Evolutionary conservation across 1,284 basidiomycete species (phyloP).

Genomic region (Microbotryum intermedium): DNA sequence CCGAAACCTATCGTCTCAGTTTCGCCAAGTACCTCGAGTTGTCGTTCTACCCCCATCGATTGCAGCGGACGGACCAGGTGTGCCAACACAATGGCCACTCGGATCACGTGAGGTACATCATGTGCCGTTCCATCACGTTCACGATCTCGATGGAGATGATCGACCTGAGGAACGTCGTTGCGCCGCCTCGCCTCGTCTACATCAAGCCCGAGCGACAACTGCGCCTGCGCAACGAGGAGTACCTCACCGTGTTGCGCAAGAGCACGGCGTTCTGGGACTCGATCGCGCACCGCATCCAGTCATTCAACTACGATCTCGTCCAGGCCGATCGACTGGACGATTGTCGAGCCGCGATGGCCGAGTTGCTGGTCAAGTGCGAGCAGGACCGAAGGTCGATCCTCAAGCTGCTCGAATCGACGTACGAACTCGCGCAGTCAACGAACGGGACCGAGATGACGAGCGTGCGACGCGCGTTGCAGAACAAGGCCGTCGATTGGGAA

Average conservation of each 20-base stretch:
- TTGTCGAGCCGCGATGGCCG: conserved; percentile 19
- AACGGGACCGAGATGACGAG: conserved; percentile 44
- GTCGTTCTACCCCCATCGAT: conserved; percentile 78
- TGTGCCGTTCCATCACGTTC: conserved; percentile 58
- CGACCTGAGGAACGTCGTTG: conserved; percentile 71
- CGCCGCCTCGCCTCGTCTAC: conserved; percentile 79
- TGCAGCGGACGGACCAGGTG: conserved; percentile 64
- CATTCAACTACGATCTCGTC: conserved; percentile 43
- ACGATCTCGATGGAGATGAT: conserved; percentile 83
- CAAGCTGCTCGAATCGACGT: conserved; percentile 65
- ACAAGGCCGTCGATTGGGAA: conserved; percentile 95
- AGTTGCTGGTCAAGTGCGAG: conserved; percentile 16
- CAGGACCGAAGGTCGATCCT: conserved; percentile 53
- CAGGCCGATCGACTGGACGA: conserved; percentile 27
- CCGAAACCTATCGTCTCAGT: conserved; percentile 70
- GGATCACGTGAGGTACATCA: conserved; percentile 89
- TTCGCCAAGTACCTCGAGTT: conserved; percentile 88
- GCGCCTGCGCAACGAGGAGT: conserved; percentile 82
- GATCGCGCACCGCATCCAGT: conserved; percentile 44
- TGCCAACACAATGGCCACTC: conserved; percentile 92
- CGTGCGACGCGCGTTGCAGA: conserved; percentile 78
- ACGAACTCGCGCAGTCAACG: conserved; percentile 66
- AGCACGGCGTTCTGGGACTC: conserved; percentile 56
- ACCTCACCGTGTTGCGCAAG: conserved; percentile 62
- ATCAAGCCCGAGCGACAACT: conserved; percentile 77